phyloP scores from a whole-genome alignment of 192 early-diverging fungal species.

The Coemansia brasiliensis region DNA sequence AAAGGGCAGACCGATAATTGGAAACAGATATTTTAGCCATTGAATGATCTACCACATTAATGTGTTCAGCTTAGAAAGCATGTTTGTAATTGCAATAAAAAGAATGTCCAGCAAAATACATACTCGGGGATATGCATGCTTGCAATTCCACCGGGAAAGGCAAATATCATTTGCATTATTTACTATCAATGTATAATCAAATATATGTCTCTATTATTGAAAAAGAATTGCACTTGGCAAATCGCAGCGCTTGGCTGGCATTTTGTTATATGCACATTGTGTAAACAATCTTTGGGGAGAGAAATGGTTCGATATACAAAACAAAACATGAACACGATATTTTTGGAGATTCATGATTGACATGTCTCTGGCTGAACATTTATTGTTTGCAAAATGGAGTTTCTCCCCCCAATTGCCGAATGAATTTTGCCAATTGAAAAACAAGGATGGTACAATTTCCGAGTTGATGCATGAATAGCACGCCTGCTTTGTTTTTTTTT shows the following conservation, averaged over 20 bases:
- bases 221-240: too few species aligned
- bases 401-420: background rate
- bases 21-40: too few species aligned
- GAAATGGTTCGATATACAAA: background rate
- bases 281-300: too few species aligned
- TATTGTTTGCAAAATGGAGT: background rate
- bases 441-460: background rate
- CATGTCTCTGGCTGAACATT: background rate
- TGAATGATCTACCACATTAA: too few species aligned
- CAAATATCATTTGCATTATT: background rate
- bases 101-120: background rate
- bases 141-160: constrained; percentile 4
- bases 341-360: background rate
- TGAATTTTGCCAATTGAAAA: constrained; percentile 6
- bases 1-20: too few species aligned
- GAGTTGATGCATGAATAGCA: constrained; percentile 7
- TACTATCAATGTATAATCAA: background rate
- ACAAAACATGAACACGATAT: background rate
- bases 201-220: too few species aligned
- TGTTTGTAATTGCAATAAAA: background rate
- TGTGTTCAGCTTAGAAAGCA: too few species aligned
- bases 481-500: background rate
- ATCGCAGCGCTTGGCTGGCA: too few species aligned
- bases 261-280: too few species aligned
- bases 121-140: constrained; percentile 4